Base-by-base conservation (phyloP, 1,139 yeast species). In the Yamadazyma membranifaciens region DNA sequence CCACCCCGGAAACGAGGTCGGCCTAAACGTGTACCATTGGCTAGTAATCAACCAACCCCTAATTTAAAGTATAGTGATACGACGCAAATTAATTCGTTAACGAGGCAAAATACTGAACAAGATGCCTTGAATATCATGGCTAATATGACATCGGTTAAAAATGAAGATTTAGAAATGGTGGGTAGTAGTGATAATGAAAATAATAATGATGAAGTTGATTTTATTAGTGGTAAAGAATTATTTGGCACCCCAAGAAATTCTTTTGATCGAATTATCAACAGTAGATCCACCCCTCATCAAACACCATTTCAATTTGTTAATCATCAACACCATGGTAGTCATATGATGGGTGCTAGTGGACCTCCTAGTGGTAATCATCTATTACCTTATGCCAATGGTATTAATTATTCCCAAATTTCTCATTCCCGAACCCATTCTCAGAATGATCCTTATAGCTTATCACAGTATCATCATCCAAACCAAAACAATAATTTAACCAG, bases 1-100 rank as follows among this genome's bases (percentile, higher is more conserved):
- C 67, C 68, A 7, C 69, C 74, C 6, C 63, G 60, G 43, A 74
- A 71, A 47, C 56, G 80, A 45, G 80, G 79, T 9, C 55, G 80
- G 39, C 79, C 81, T 3, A 72, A 66, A 54, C 55, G 80, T 44
- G 63, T 60, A 6, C 52, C 63, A 27, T 31, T 42, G 25, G 7
- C 48, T 67, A 16, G 62, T 39, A 54, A 62, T 38, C 41, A 39
- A 14, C 30, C 31, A n/a, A 27, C 33, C n/a, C 45, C 45, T 12
- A 30, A 24, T 15, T 39, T 42, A 26, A 36, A 41, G 25, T 33
- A 44, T 25, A 40, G 38, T 17, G 64, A 66, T 36, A 69, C 75
- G 1, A 59, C 65, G 3, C 65, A 64, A 10, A 49, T 57, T n/a
- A 50, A 66, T 9, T 38, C 59, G 12, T 47, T 67, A 4, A 41